Conservation (phyloP, 148 eudicot species). For the Silene uniflora region DNA sequence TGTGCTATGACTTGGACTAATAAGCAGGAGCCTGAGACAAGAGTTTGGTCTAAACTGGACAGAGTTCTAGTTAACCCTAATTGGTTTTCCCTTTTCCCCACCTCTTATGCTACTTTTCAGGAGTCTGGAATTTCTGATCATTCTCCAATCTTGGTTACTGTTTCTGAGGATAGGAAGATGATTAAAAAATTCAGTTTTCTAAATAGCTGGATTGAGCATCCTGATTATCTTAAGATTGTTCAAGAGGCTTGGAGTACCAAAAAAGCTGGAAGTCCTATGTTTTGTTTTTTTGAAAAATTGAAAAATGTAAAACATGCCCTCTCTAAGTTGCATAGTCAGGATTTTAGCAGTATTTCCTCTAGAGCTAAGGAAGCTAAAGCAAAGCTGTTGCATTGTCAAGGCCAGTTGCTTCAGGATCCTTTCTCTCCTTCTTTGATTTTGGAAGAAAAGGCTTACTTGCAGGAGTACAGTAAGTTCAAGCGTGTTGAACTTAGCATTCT, state of each 20-base stretch:
- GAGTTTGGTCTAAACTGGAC: neutral
- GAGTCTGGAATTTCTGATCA: neutral
- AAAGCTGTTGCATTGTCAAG: neutral
- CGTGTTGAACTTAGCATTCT: no score
- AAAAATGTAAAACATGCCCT: neutral
- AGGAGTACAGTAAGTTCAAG: neutral
- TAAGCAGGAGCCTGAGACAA: neutral
- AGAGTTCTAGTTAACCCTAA: neutral
- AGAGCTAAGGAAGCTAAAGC: neutral
- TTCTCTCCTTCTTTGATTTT: no score
- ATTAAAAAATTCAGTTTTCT: no score
- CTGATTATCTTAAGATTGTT: no score
- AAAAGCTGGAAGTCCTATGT: neutral
- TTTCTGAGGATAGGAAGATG: no score
- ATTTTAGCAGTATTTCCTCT: neutral
- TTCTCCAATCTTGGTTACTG: no score
- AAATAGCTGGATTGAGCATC: neutral
- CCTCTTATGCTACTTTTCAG: neutral
- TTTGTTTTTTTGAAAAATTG: neutral
- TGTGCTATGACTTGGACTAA: neutral
- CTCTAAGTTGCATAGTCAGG: fast-evolving
- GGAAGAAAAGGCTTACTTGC: no score
- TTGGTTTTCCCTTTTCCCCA: neutral
- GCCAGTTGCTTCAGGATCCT: no score
- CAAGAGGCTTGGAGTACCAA: no score